A percentile compares a stretch with the other conserved stretches of the same genome.
phyloP scores from a whole-genome alignment of 352 stramenopile genomes.

The Globisporangium echinulatum region DNA sequence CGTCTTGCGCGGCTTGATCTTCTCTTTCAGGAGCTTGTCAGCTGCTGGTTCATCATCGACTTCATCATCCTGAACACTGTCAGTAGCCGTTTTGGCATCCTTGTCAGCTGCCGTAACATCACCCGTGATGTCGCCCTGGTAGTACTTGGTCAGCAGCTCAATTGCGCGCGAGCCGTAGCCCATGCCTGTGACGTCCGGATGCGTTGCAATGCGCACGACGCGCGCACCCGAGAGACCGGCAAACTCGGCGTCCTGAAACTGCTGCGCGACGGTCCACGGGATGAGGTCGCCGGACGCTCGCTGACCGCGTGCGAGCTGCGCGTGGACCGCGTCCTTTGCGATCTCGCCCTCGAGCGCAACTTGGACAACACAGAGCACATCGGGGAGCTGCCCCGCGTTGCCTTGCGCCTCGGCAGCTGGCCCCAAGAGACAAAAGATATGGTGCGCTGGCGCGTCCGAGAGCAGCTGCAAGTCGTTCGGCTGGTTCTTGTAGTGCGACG shows the following conservation, averaged over 20 bases:
- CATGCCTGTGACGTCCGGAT: constrained; percentile 95
- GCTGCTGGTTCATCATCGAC: constrained; percentile 47
- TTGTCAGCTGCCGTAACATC: constrained; percentile 33
- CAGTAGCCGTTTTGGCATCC: constrained; percentile 32
- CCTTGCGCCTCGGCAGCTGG: constrained; percentile 89
- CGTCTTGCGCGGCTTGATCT: constrained; percentile 94
- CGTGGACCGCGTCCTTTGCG: constrained; percentile 92
- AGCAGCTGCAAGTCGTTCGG: constrained; percentile 99
- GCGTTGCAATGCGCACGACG: constrained; percentile 97
- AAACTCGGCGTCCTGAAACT: constrained; percentile 99
- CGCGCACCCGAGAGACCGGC: constrained; percentile 94
- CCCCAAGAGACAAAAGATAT: constrained; percentile 97
- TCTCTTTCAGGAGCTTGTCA: constrained; percentile 65
- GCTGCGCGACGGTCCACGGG: constrained; percentile 98
- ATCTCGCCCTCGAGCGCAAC: constrained; percentile 97
- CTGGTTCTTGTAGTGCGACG: constrained; percentile 99
- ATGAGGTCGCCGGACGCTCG: constrained; percentile 97
- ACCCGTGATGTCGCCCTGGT: constrained; percentile 94
- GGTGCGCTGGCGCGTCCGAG: constrained; percentile 96
- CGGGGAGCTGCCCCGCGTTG: constrained; percentile 89
- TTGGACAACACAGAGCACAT: constrained; percentile 98
- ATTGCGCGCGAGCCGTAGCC: constrained; percentile 97
- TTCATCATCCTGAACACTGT: constrained; percentile 4
- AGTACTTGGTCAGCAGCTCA: constrained; percentile 96
- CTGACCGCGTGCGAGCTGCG: constrained; percentile 94